Base-by-base conservation (phyloP, 495 filamentous ascomycete species). In the Penicillium desertorum region DNA sequence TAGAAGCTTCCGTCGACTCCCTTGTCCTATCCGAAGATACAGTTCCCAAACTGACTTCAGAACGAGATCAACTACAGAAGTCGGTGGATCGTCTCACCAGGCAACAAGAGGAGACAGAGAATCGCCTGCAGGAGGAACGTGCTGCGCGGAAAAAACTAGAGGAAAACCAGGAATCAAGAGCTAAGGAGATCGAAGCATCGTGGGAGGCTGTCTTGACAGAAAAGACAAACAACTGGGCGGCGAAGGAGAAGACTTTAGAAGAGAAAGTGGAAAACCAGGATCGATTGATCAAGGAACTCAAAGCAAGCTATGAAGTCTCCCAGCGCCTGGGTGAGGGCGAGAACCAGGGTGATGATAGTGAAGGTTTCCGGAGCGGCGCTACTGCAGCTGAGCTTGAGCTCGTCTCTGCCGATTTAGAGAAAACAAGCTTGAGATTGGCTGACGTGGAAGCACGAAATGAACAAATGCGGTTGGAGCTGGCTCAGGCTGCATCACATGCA, bases 201-300 rank as follows among this genome's bases (percentile, higher is more conserved):
- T 98, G 94, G 93, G 81, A 86, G 9, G 91, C 89, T 17, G 92
- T 97, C n/a, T 70, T 99, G 32, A 83, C 86, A 32, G 94, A 99
- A 78, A 97, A 97, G 75, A 86, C 90, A 58, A 90, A 92, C 66
- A 98, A 98, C 66, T 98, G 94, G 94, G 84, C 88, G 56, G 88
- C 92, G 30, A 98, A 96, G 69, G 94, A 99, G 78, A 89, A 88
- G 70, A 88, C 82, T 41, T 75, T 97, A 41, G 91, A 94, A 64
- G 93, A 97, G 61, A 97, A 96, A 69, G 78, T 96, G 20, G 94
- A 96, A 68, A 93, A 88, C 62, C 94, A 98, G 67, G 94, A 99
- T 30, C 86, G 91, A 7, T 74, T 98, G 41, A 71, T 99, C 48
- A 96, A 90, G 67, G 94, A 98, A 64, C 81, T 98, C 59, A 98